Conservation (phyloP, 2,329 filamentous ascomycete species). For the Epichloe hybrida region DNA sequence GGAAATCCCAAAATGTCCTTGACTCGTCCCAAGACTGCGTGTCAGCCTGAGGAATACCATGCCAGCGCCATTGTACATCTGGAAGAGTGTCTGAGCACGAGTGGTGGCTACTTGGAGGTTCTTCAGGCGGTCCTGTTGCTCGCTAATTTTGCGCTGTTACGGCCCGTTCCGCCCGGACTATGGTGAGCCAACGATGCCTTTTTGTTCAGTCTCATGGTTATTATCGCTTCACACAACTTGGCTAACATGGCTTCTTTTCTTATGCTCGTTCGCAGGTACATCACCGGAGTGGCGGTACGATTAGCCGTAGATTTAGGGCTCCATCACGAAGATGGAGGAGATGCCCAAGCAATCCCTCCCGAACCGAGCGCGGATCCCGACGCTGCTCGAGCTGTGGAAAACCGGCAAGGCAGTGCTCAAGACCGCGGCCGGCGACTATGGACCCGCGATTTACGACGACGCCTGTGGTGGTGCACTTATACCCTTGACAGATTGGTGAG, state of each 20-base stretch:
- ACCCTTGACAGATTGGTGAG: constrained; percentile 90
- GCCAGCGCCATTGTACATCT: constrained; percentile 87
- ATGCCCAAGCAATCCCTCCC: constrained; percentile 42
- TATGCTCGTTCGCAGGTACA: constrained; percentile 44
- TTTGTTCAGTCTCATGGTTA: too few species aligned
- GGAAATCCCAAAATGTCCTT: constrained; percentile 16
- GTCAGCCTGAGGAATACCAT: constrained; percentile 90
- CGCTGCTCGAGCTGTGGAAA: constrained; percentile 11
- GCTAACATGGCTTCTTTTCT: not conserved
- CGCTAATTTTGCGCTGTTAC: constrained; percentile 79
- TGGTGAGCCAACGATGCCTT: constrained; percentile 40
- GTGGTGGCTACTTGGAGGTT: constrained; percentile 82
- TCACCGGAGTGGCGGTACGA: constrained; percentile 83
- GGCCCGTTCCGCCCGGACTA: constrained; percentile 81
- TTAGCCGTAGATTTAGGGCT: constrained; percentile 83
- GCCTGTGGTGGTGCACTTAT: constrained; percentile 96
- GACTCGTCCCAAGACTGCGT: constrained; percentile 26
- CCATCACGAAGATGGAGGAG: constrained; percentile 78
- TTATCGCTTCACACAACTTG: not conserved
- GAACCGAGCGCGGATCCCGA: constrained; percentile 21
- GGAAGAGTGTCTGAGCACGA: constrained; percentile 71
- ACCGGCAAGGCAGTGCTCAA: constrained; percentile 20
- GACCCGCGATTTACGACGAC: constrained; percentile 69
- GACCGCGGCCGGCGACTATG: constrained; percentile 63
- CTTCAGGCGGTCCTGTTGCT: constrained; percentile 84